Percentiles rank a stretch among this genome's conserved stretches.
phyloP scores from a whole-genome alignment of 1,284 basidiomycete genomes.

The Wallemia hederae region DNA sequence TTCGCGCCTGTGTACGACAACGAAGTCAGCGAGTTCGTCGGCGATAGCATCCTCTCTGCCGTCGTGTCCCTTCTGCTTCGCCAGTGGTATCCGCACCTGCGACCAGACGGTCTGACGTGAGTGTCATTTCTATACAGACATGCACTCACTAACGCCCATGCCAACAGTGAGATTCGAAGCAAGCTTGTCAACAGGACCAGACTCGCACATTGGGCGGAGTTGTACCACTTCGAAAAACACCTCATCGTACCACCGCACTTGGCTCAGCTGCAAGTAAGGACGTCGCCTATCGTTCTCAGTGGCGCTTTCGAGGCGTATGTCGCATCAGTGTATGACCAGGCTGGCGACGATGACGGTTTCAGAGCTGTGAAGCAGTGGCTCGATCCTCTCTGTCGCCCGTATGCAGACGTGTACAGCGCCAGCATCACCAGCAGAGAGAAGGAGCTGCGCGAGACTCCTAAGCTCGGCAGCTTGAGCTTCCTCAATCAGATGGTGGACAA shows the following conservation, averaged over 20 bases:
- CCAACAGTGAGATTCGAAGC: background rate
- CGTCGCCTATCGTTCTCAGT: background rate
- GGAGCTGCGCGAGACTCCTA: background rate
- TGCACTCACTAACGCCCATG: background rate
- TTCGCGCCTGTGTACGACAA: background rate
- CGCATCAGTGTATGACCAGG: background rate
- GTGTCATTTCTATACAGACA: background rate
- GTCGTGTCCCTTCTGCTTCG: background rate
- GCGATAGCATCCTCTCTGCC: background rate
- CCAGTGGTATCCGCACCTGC: background rate
- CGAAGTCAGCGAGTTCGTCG: background rate
- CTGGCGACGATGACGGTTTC: background rate
- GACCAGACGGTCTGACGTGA: background rate
- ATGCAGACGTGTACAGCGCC: background rate
- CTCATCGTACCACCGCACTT: background rate
- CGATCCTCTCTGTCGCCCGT: background rate
- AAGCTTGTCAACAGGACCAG: background rate
- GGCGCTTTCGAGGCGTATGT: background rate
- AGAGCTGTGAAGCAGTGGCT: background rate
- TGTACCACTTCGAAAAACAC: background rate
- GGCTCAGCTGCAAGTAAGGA: background rate
- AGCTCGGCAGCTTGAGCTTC: background rate
- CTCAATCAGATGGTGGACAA: background rate
- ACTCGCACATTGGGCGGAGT: background rate
- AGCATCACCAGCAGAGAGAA: background rate